phyloP scores from a whole-genome alignment of 129 eudicot species.

The Flaveria ramosissima region DNA sequence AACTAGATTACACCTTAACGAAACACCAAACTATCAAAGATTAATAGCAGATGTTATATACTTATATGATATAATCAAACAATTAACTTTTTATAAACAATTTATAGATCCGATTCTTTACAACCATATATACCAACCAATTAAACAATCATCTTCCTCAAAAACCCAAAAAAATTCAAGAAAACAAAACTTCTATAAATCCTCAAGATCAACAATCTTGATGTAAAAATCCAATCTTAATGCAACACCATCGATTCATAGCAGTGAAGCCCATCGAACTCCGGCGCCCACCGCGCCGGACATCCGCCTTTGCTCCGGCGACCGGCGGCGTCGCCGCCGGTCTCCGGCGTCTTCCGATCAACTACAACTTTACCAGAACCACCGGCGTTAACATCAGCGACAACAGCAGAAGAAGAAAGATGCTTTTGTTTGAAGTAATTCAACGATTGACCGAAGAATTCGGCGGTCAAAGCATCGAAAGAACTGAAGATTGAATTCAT shows the following conservation, averaged over 20 bases:
- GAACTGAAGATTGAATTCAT: slow-evolving; percentile 59
- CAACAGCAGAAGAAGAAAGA: not conserved
- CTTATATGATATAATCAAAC: too few species aligned
- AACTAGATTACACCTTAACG: too few species aligned
- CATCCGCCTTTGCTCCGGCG: not conserved
- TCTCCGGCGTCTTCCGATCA: slow-evolving; percentile 7
- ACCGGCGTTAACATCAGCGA: not conserved
- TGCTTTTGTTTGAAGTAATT: slow-evolving; percentile 3
- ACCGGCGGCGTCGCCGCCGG: not conserved
- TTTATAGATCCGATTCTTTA: too few species aligned
- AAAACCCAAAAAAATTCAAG: not conserved
- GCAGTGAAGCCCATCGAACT: slow-evolving; percentile 51
- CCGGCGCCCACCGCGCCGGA: slow-evolving; percentile 37
- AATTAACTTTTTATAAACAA: too few species aligned
- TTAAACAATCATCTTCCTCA: not conserved
- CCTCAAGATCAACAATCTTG: not conserved
- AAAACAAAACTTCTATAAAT: not conserved
- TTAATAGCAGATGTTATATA: too few species aligned
- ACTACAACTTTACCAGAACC: not conserved
- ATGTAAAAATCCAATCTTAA: not conserved
- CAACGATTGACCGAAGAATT: slow-evolving; percentile 32
- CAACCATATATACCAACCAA: not conserved
- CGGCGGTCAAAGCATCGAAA: slow-evolving; percentile 44
- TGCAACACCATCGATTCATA: slow-evolving; percentile 41
- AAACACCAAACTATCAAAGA: too few species aligned